phyloP scores from a whole-genome alignment of 768 basidiomycete species.

The Pleurotus cornucopiae region DNA sequence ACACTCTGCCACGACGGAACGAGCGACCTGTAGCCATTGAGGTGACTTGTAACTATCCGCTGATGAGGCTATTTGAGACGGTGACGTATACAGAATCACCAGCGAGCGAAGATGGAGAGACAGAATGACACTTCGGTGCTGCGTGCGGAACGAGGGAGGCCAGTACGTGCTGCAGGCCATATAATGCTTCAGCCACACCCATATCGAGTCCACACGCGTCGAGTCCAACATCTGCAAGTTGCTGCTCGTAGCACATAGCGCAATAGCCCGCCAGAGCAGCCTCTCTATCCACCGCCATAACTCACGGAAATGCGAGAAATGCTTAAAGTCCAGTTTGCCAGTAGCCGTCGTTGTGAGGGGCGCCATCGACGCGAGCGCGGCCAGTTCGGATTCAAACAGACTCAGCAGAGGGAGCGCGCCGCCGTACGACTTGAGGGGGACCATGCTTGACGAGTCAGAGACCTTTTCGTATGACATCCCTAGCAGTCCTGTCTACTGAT shows the following conservation, averaged over 20 bases:
- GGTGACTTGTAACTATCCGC: constrained; percentile 28
- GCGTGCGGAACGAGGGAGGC: constrained; percentile 76
- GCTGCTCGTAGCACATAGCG: constrained; percentile 52
- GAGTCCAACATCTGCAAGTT: constrained; percentile 31
- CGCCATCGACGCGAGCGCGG: constrained; percentile 17
- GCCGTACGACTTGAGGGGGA: constrained; percentile 56
- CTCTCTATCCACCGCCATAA: constrained; percentile 85
- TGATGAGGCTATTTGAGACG: constrained; percentile 7
- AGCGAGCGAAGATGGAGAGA: constrained; percentile 74
- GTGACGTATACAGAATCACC: constrained; percentile 28
- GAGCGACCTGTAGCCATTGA: constrained; percentile 62
- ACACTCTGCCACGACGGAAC: constrained; percentile 68
- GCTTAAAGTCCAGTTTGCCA: constrained; percentile 40
- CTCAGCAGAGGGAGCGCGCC: constrained; percentile 52
- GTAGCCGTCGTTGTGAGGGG: constrained; percentile 19
- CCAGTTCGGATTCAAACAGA: constrained; percentile 43
- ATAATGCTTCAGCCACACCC: constrained; percentile 63
- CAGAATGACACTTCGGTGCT: constrained; percentile 67
- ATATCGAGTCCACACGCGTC: constrained; percentile 36
- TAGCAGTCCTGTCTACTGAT: constrained; percentile 21
- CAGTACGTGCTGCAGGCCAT: constrained; percentile 60
- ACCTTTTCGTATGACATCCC: constrained; percentile 77
- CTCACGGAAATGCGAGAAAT: constrained; percentile 72
- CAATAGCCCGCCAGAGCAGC: constrained; percentile 75
- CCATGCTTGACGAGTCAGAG: constrained; percentile 33